Conservation (phyloP, 1,284 basidiomycete genomes). For the Farysia itapuensis region DNA sequence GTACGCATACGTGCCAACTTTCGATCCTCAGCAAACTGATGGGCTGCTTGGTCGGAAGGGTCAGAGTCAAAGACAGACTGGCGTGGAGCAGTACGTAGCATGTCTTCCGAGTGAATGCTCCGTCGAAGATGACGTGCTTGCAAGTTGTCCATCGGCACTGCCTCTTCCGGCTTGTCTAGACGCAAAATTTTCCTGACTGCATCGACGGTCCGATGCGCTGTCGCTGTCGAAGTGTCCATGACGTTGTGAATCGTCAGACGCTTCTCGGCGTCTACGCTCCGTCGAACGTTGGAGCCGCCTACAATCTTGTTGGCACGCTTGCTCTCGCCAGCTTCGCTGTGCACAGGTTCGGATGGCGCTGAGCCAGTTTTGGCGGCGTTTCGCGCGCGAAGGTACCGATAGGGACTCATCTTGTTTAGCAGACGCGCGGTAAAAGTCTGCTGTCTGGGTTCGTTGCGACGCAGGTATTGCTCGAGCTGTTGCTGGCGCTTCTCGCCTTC, state of each 20-base stretch:
- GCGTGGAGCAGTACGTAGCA: constrained; percentile 10
- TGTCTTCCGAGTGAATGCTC: constrained; percentile 37
- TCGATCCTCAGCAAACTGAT: constrained; percentile 68
- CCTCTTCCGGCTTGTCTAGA: constrained; percentile 67
- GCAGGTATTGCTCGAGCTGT: constrained; percentile 70
- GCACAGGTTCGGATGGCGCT: constrained; percentile 6
- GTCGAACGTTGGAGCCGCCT: constrained; percentile 15
- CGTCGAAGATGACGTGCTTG: constrained; percentile 39
- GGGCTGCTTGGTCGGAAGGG: constrained; percentile 52
- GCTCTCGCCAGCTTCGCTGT: constrained; percentile 10
- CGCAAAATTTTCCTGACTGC: constrained; percentile 43
- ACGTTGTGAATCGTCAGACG: constrained; percentile 21
- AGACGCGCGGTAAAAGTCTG: constrained; percentile 56
- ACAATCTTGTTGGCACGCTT: constrained; percentile 31
- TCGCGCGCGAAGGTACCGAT: constrained; percentile 69
- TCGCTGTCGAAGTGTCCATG: constrained; percentile 15
- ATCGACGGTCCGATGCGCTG: constrained; percentile 28
- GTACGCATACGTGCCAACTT: constrained; percentile 63
- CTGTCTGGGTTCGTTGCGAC: constrained; percentile 58
- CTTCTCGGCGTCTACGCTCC: constrained; percentile 15
- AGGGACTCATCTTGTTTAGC: constrained; percentile 79
- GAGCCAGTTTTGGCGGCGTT: constrained; percentile 62
- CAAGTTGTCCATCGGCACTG: constrained; percentile 67
- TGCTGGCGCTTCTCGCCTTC: constrained; percentile 85
- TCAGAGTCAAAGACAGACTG: constrained; percentile 21